A percentile compares a stretch with the other conserved stretches of the same genome.
Conservation (phyloP, 2,329 filamentous ascomycete species). For the Paraconiothyrium sp. region DNA sequence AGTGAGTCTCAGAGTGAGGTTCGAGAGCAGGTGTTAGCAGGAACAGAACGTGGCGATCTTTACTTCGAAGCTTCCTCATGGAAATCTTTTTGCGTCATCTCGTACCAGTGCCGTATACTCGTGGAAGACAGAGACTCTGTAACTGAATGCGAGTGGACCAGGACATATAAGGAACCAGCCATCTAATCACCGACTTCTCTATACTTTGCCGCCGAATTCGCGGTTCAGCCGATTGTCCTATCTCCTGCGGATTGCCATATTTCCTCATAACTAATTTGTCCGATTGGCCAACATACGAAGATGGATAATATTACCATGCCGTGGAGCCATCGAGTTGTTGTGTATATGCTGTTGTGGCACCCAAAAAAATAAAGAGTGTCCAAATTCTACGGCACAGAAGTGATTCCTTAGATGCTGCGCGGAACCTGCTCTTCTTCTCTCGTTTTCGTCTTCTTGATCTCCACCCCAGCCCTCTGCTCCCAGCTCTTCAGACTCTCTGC, state of each 20-base stretch:
- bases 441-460: slow-evolving; percentile 37
- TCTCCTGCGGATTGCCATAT: too few species aligned
- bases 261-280: too few species aligned
- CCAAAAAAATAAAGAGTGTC: background rate
- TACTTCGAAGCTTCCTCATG: background rate
- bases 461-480: slow-evolving; percentile 47
- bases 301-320: too few species aligned
- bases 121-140: background rate
- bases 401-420: background rate
- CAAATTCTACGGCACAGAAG: too few species aligned
- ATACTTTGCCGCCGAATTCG: too few species aligned
- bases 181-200: too few species aligned
- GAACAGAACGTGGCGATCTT: background rate
- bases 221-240: too few species aligned
- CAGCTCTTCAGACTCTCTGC: slow-evolving; percentile 47
- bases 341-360: too few species aligned
- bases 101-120: background rate
- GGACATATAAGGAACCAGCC: background rate
- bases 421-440: background rate
- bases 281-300: too few species aligned
- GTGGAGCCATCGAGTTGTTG: too few species aligned
- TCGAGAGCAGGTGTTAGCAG: background rate
- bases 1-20: background rate
- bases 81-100: background rate
- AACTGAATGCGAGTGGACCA: background rate